Evolutionary conservation across 768 basidiomycete species (phyloP).

Genomic region (Rubroboletus pulcherrimus): DNA sequence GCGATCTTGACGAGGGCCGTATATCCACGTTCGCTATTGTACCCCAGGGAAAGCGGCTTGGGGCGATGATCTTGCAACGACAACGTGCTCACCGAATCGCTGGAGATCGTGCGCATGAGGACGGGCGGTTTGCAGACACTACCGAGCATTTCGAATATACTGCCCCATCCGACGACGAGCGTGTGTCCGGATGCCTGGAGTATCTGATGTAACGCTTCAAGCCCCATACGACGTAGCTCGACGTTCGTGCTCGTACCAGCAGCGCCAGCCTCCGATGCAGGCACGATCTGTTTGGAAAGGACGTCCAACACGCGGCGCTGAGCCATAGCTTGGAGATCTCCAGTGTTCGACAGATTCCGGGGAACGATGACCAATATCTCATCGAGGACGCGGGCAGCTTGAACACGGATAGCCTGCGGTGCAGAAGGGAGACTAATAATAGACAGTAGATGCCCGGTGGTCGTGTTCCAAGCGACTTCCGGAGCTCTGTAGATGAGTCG

Average conservation of each 20-base stretch:
- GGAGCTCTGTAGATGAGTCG: slow-evolving; percentile 82
- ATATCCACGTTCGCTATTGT: slow-evolving; percentile 65
- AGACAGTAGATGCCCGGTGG: slow-evolving; percentile 75
- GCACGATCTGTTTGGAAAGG: slow-evolving; percentile 74
- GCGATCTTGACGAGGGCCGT: slow-evolving; percentile 82
- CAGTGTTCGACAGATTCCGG: slow-evolving; percentile 57
- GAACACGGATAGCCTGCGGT: slow-evolving; percentile 75
- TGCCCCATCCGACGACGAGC: slow-evolving; percentile 88
- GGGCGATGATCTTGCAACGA: slow-evolving; percentile 39
- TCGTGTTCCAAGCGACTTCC: slow-evolving; percentile 79
- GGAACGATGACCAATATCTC: slow-evolving; percentile 79
- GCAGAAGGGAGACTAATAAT: slow-evolving; percentile 68
- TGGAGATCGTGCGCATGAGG: slow-evolving; percentile 33
- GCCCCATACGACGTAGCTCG: slow-evolving; percentile 82
- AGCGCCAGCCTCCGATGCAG: slow-evolving; percentile 34
- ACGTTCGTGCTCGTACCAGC: slow-evolving; percentile 49
- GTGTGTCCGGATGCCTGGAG: slow-evolving; percentile 90
- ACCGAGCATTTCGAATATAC: slow-evolving; percentile 86
- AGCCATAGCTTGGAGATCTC: slow-evolving; percentile 62
- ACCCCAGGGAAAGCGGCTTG: slow-evolving; percentile 49
- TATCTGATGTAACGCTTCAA: slow-evolving; percentile 87
- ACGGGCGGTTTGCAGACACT: slow-evolving; percentile 72
- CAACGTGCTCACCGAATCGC: slow-evolving; percentile 42
- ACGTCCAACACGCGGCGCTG: slow-evolving; percentile 86
- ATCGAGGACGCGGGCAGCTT: slow-evolving; percentile 84